Percentiles rank a stretch among this genome's conserved stretches.
phyloP scores from a whole-genome alignment of 2,329 filamentous ascomycete genomes.

The Venturia pyrina region DNA sequence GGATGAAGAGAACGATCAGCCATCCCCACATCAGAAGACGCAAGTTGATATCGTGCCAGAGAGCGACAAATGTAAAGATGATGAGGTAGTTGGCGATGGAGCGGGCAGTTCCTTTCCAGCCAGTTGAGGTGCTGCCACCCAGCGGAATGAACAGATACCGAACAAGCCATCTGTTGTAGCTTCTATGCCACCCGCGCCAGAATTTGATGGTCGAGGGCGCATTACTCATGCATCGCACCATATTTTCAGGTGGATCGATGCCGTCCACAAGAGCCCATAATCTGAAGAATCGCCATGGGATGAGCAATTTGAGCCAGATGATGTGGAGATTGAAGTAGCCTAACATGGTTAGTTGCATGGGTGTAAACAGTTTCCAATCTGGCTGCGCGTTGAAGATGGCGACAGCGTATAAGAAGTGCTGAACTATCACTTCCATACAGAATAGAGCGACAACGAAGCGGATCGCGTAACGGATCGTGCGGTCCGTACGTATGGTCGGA shows the following conservation, averaged over 20 bases:
- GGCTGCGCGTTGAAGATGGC: constrained; percentile 78
- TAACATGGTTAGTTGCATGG: constrained; percentile 78
- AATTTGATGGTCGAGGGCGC: constrained; percentile 88
- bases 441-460: constrained; percentile 74
- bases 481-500: constrained; percentile 56
- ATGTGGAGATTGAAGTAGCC: constrained; percentile 94
- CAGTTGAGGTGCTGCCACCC: constrained; percentile 50
- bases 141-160: constrained; percentile 91
- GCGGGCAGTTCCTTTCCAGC: constrained; percentile 36
- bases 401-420: constrained; percentile 88
- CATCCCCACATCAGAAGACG: constrained; percentile 91
- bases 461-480: constrained; percentile 71
- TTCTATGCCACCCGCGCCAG: constrained; percentile 94
- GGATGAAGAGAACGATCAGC: constrained; percentile 87
- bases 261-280: constrained; percentile 90
- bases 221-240: constrained; percentile 91
- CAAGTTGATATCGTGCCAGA: constrained; percentile 97
- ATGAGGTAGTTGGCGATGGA: constrained; percentile 66
- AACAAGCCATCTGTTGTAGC: constrained; percentile 88
- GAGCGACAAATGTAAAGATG: constrained; percentile 91
- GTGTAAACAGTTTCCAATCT: constrained; percentile 72
- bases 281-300: constrained; percentile 97
- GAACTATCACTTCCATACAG: constrained; percentile 71
- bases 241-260: constrained; percentile 93
- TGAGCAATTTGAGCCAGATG: constrained; percentile 93